phyloP scores from a whole-genome alignment of 805 yeast species.

The Yamadazyma kitorensis region DNA sequence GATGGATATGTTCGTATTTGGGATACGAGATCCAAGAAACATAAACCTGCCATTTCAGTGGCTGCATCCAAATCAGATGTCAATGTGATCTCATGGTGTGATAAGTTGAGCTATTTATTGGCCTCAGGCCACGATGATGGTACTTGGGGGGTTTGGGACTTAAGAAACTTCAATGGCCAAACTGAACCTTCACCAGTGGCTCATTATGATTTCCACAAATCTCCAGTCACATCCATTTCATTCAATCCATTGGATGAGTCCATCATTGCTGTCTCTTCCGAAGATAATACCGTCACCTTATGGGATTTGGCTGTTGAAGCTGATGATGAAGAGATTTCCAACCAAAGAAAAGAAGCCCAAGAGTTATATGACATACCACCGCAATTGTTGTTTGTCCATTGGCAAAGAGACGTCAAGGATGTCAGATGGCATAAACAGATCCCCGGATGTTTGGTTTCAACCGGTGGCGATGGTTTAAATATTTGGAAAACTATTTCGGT shows the following conservation, averaged over 20 bases:
- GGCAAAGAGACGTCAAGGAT: slow-evolving; percentile 98
- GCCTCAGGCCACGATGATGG: slow-evolving; percentile 99
- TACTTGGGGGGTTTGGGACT: slow-evolving; percentile 96
- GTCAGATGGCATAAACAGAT: slow-evolving; percentile 97
- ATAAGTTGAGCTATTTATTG: slow-evolving; percentile 76
- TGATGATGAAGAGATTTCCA: slow-evolving; percentile 92
- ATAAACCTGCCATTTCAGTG: slow-evolving; percentile 84
- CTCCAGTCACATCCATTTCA: slow-evolving; percentile 88
- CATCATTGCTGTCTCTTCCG: slow-evolving; percentile 91
- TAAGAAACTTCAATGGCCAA: slow-evolving; percentile 70
- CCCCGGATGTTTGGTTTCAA: slow-evolving; percentile 91
- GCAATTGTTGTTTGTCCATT: slow-evolving; percentile 91
- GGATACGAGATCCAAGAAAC: slow-evolving; percentile 94
- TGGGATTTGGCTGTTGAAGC: slow-evolving; percentile 99
- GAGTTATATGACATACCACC: slow-evolving; percentile 92
- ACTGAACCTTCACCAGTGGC: slow-evolving; percentile 80
- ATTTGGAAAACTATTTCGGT: slow-evolving; percentile 97
- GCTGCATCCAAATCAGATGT: slow-evolving; percentile 80
- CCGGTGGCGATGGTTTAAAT: slow-evolving; percentile 93
- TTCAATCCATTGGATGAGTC: slow-evolving; percentile 96
- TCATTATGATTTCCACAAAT: slow-evolving; percentile 89
- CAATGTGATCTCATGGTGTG: slow-evolving; percentile 95
- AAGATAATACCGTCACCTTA: slow-evolving; percentile 92
- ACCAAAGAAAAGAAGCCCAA: slow-evolving; percentile 71
- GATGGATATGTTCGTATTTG: slow-evolving; percentile 92